Base-by-base conservation (phyloP, 2,329 filamentous ascomycete species). In the Paraphoma chrysanthemicola region DNA sequence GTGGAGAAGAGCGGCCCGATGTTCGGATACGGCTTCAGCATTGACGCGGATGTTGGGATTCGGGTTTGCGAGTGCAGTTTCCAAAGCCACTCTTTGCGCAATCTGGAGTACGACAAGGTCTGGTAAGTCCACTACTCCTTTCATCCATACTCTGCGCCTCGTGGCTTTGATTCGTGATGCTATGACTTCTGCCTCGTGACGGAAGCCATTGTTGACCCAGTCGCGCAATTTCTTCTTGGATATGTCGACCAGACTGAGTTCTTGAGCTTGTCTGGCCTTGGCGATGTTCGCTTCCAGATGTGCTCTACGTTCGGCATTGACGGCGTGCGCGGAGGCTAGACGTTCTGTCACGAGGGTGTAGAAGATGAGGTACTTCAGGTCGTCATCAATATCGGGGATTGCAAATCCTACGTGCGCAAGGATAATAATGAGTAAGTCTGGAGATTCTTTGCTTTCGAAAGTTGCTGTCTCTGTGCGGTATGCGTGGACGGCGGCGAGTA, bases 391-490 rank as follows among this genome's bases (percentile, higher is more conserved):
- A 17, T 66, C 62, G 12, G 62, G 61, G 3, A 51, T 49, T 1
- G 57, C 53, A 41, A 64, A 48, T 10, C 60, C 45, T n/a, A 60
- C 44, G 28, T 67, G 63, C 1, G 66, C 68, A 41, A 65, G 56
- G 31, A 71, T 55, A 1, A 64, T 53, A 4, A 61, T 29, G 4
- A 71, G 31, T 23, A 68, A 53, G 16, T 62, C 39, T 28, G 56
- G 57, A 1, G 59, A 44, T 7, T 61, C 48, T 41, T 66, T 57
- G 8, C 47, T 53, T 23, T 44, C 31, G 38, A 71, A 72, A 2
- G 7, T 1, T 33, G 44, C 50, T 28, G 59, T 63, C 39, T 69
- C 69, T 7, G 68, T 64, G 7, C 63, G 59, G 28, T 63, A 66
- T 30, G 48, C 58, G 30, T 59, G 60, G 2, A 71, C 41, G 6